These are phyloP conservation scores for Babesia sp. DNA, from an alignment of 169 alveolate species.

Conservation along the genomic window DNA sequence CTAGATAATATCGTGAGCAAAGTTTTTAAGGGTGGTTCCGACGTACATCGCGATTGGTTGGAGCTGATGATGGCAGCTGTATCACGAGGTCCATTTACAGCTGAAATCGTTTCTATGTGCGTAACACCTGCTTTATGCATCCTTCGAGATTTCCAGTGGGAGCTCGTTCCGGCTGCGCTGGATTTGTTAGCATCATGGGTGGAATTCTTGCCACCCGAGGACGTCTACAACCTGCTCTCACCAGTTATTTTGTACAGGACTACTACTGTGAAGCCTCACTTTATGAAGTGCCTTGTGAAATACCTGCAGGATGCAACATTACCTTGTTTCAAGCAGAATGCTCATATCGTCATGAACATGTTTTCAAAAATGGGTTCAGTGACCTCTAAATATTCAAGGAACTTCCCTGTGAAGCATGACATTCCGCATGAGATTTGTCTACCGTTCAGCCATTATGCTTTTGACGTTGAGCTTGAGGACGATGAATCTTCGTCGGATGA, in stretches of 20 bases:
- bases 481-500: neutral
- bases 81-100: constrained; percentile 27
- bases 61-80: constrained; percentile 37
- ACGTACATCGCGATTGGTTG: constrained; percentile 32
- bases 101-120: constrained; percentile 13
- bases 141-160: constrained; percentile 31
- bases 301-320: constrained; percentile 31
- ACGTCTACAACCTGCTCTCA: constrained; percentile 11
- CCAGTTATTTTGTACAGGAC: neutral
- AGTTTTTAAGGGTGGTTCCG: constrained; percentile 9
- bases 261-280: constrained; percentile 22
- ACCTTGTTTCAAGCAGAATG: constrained; percentile 20
- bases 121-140: constrained; percentile 35
- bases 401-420: constrained; percentile 4
- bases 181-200: constrained; percentile 25
- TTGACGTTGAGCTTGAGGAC: neutral
- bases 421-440: constrained; percentile 12
- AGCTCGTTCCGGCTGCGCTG: constrained; percentile 30
- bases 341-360: constrained; percentile 8
- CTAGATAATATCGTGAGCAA: constrained; percentile 19
- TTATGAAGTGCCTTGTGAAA: constrained; percentile 21
- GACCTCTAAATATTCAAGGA: neutral
- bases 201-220: constrained; percentile 22
- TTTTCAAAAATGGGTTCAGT: constrained; percentile 21
- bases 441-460: neutral